Base-by-base conservation (phyloP, 176 grass and related monocot genomes). In the Olyra latifolia region DNA sequence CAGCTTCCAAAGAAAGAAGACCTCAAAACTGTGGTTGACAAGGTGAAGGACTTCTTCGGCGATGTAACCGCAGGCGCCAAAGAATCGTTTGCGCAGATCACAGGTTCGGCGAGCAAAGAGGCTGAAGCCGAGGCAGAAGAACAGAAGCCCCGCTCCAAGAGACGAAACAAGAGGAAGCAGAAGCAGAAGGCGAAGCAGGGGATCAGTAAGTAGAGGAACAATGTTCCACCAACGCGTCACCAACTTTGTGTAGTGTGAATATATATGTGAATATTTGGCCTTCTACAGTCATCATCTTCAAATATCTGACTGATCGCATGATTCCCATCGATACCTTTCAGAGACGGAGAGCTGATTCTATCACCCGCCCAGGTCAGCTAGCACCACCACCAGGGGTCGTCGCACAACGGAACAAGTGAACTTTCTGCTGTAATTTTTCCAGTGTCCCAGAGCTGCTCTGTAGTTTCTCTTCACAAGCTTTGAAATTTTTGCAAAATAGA, bases 1-100 rank as follows among this genome's bases (percentile, higher is more conserved):
- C 92, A 99, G 96, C 88, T 99, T 49, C 96, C 93, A 8, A 89
- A 86, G 80, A 88, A 89, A 87, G 96, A 99, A 55, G 92, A 99
- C 75, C 86, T 99, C 48, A 95, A 91, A 80, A 88, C 90, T 41
- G 96, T 99, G 3, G 80, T 91, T 38, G 92, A 95, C 79, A 99
- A 99, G 88, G 92, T 93, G 86, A 99, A 86, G 76, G 88, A 95
- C 58, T 93, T 99, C 87, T 86, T 99, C 68, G 88, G 88, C 0
- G 87, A 99, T n/a, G 92, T 89, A 48, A 83, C 92, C 0, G 23
- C 77, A 25, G 90, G 85, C 3, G 96, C 90, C 38, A 93, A 98
- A 80, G 96, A 95, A 79, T 99, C 96, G 32, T 99, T 99, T 84
- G 96, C 88, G 2, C 91, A 99, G 82, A 87, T 99, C 47, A 93